Evolutionary conservation across 768 basidiomycete species (phyloP).

Genomic region (Infundibulicybe gibba): DNA sequence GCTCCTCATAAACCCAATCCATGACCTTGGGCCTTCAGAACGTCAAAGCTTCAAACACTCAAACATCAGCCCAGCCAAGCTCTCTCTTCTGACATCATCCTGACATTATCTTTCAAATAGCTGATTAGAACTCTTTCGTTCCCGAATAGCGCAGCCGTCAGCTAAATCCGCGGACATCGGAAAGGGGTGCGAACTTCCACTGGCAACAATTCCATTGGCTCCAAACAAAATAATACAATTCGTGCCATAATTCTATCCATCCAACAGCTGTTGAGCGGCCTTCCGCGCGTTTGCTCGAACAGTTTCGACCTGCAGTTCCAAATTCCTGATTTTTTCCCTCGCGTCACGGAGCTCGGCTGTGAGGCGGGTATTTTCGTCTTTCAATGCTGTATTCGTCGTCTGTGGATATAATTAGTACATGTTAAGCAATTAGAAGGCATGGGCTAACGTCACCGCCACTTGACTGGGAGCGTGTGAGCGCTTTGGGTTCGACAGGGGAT

Average conservation of each 20-base stretch:
- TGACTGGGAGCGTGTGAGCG: constrained; percentile 15
- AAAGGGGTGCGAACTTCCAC: too few species aligned
- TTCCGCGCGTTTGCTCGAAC: constrained; percentile 72
- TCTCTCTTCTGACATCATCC: too few species aligned
- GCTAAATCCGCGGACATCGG: too few species aligned
- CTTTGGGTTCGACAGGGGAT: constrained; percentile 14
- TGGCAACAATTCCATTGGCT: background rate
- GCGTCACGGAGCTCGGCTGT: constrained; percentile 72
- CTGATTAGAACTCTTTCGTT: too few species aligned
- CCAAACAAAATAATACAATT: background rate
- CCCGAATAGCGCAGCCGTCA: too few species aligned
- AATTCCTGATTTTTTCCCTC: constrained; percentile 73
- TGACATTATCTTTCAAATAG: too few species aligned
- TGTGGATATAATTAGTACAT: too few species aligned
- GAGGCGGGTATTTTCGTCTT: constrained; percentile 61
- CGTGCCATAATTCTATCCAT: constrained; percentile 11
- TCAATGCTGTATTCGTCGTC: constrained; percentile 17
- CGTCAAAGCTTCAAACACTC: too few species aligned
- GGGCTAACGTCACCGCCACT: constrained; percentile 21
- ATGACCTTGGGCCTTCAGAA: too few species aligned
- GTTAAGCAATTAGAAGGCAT: constrained; percentile 6
- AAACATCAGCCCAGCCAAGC: too few species aligned
- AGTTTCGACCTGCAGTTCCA: constrained; percentile 80
- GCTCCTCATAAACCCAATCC: too few species aligned
- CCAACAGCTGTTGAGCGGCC: constrained; percentile 62